phyloP scores from a whole-genome alignment of 202 grass and related monocot species.

The Alloteropsis angusta region DNA sequence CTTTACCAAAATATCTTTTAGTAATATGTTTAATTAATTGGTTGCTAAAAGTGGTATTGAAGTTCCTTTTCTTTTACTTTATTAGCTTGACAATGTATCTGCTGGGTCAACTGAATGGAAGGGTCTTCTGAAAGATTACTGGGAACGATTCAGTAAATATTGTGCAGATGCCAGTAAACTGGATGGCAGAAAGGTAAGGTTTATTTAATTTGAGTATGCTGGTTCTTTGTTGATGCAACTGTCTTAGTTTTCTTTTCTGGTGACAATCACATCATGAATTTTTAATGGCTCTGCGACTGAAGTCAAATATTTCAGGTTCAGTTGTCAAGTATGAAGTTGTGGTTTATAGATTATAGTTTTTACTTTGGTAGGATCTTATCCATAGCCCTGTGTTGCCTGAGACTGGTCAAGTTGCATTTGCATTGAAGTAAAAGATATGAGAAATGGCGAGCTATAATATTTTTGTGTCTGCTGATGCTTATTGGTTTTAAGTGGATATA shows the following conservation, averaged over 20 bases:
- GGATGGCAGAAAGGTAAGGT: constrained; percentile 67
- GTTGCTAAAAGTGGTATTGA: constrained; percentile 7
- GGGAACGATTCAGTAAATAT: constrained; percentile 81
- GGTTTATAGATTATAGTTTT: neutral
- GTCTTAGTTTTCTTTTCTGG: neutral
- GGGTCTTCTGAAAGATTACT: constrained; percentile 78
- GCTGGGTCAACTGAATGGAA: constrained; percentile 93
- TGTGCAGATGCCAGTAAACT: constrained; percentile 49
- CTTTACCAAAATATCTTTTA: neutral
- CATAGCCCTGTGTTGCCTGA: neutral
- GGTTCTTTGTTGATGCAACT: neutral
- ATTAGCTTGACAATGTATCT: constrained; percentile 94
- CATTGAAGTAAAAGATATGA: neutral
- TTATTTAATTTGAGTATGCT: neutral
- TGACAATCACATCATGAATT: neutral
- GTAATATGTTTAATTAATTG: neutral
- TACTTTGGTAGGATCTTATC: neutral
- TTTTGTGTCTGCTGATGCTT: neutral
- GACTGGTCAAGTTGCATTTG: neutral
- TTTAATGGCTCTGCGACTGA: neutral
- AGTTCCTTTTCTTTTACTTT: constrained; percentile 21
- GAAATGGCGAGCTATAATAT: neutral
- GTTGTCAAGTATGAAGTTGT: neutral
- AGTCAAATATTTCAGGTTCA: neutral
- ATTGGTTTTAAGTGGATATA: neutral